These are phyloP conservation scores for Candida maesae DNA, from an alignment of 805 yeast species.

Conservation along the genomic window DNA sequence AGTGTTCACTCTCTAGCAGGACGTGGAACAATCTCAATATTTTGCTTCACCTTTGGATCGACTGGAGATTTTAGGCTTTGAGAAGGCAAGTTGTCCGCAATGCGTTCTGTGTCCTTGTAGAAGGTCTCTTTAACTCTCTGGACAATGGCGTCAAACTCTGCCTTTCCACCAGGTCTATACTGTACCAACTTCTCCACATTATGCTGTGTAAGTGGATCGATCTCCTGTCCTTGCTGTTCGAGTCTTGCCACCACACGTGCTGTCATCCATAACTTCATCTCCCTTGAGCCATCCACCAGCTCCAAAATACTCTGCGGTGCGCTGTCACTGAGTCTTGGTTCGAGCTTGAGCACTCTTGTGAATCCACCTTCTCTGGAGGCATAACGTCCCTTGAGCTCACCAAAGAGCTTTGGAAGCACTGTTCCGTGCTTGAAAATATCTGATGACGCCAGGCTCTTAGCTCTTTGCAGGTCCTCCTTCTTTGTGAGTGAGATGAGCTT, in stretches of 20 bases:
- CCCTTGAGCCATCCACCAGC: constrained; percentile 71
- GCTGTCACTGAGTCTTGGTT: constrained; percentile 83
- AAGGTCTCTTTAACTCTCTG: constrained; percentile 47
- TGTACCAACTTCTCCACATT: constrained; percentile 52
- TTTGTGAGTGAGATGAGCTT: constrained; percentile 59
- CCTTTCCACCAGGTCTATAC: constrained; percentile 46
- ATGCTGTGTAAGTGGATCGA: constrained; percentile 49
- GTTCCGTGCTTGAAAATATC: constrained; percentile 45
- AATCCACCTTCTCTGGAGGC: constrained; percentile 68
- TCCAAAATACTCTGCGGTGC: constrained; percentile 89
- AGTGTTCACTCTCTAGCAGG: constrained; percentile 16
- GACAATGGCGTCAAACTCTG: constrained; percentile 58
- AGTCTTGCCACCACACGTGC: constrained; percentile 86
- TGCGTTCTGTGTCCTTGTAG: constrained; percentile 27
- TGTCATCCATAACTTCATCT: constrained; percentile 68
- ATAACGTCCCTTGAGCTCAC: constrained; percentile 63
- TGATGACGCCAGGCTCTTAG: constrained; percentile 34
- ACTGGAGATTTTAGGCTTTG: constrained; percentile 18
- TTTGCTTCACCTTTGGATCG: constrained; percentile 19
- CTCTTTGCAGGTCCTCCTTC: constrained; percentile 27
- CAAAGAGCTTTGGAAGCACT: constrained; percentile 61
- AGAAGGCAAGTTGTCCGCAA: constrained; percentile 21
- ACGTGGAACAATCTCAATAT: constrained; percentile 22
- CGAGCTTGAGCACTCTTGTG: constrained; percentile 79
- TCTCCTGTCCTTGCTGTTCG: constrained; percentile 53